Evolutionary conservation across 495 filamentous ascomycete genomes (phyloP).

Genomic region (Trichoderma erinaceum): DNA sequence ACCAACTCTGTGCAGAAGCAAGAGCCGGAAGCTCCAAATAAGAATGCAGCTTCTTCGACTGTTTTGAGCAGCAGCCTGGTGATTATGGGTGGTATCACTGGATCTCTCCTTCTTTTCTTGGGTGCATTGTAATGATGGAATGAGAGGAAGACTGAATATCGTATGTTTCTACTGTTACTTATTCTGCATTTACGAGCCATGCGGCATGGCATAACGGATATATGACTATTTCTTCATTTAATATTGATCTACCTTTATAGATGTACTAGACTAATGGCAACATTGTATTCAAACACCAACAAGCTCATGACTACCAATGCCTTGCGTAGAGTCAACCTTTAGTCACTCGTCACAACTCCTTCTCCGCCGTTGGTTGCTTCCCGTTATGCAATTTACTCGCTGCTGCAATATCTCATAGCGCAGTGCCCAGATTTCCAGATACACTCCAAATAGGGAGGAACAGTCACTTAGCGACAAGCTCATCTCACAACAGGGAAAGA

Average conservation of each 20-base stretch:
- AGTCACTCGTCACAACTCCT: not conserved
- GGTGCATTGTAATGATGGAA: not conserved
- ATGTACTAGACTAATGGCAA: not conserved
- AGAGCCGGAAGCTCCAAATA: not conserved
- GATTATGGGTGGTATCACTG: not conserved
- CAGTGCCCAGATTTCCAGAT: not conserved
- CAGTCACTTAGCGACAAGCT: not conserved
- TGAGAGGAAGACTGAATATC: not conserved
- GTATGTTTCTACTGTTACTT: not conserved
- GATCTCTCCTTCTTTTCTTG: not conserved
- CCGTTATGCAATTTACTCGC: not conserved
- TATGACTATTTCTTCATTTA: not conserved
- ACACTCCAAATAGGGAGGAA: not conserved
- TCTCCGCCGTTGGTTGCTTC: not conserved
- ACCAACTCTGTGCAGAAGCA: conserved; percentile 58
- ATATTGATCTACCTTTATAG: not conserved
- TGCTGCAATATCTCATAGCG: not conserved
- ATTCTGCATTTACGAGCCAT: not conserved
- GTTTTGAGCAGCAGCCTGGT: conserved; percentile 26
- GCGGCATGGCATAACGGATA: not conserved
- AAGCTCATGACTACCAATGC: not conserved
- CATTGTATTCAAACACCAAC: not conserved
- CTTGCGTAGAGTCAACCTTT: not conserved
- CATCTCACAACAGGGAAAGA: not conserved
- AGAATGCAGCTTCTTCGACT: not conserved